Base-by-base conservation (phyloP, 371 early-diverging fungal species). In the Mucor indicus region DNA sequence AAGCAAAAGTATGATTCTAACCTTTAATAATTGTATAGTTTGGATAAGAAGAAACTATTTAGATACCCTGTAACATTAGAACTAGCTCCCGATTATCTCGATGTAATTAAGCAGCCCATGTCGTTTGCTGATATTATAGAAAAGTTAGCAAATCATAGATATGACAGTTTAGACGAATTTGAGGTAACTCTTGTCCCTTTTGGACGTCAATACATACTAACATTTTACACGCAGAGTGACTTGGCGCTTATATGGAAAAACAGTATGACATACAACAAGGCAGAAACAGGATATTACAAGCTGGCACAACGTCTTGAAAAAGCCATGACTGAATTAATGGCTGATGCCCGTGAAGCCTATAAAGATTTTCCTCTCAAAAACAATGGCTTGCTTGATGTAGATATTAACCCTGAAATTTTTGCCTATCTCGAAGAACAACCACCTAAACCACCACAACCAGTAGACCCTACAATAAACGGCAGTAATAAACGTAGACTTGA, bases 31-130 rank as follows among this genome's bases (percentile, higher is more conserved):
- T n/a, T n/a, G n/a, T n/a, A n/a, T n/a, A n/a, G n/a, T n/a, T 85
- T 68, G 32, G 82, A 80, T 43, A 74, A 67, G 15, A 70, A 70
- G 41, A 73, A 73, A 24, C 59, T 67, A 38, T 80, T 77, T 55
- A 57, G 53, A 38, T 71, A 83, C 30, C 92, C 93, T 0, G 94
- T 95, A 5, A 77, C 84, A 15, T 53, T 64, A 4, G 86, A 81
- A 12, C 72, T 84, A 24, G 94, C 89, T 0, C 85, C 93, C 12
- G 94, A 93, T 55, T 96, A 96, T 58, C 61, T 70, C 23, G 77
- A 83, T 2, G 64, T 90, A 36, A 81, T 93, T 42, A 71, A 72
- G 38, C 38, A 64, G 3, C 81, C 84, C 3, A 81, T 81, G 80
- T 80, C 78, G 9, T 80, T 84, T 48, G 48, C 57, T n/a, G 80